phyloP scores from a whole-genome alignment of 192 early-diverging fungal species.

The Backusella westeae region DNA sequence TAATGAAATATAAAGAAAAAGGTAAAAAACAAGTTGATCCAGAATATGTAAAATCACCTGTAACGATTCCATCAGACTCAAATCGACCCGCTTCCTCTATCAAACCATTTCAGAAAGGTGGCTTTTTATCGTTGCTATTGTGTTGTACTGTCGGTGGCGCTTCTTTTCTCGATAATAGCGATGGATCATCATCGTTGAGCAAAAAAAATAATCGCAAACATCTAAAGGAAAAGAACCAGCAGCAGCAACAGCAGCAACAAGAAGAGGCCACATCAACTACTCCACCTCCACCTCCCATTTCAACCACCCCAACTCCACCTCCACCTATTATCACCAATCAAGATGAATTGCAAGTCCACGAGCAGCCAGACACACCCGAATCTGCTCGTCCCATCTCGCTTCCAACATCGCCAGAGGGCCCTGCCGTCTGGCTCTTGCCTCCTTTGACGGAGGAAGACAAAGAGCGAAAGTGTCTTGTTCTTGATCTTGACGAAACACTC shows the following conservation, averaged over 20 bases:
- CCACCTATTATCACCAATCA: neutral
- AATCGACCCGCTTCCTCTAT: constrained; percentile 11
- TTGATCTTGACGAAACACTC: constrained; percentile 97
- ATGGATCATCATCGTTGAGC: constrained; percentile 2
- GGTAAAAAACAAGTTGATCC: constrained; percentile 14
- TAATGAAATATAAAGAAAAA: constrained; percentile 9
- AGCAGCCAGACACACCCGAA: neutral
- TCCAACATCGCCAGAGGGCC: constrained; percentile 2
- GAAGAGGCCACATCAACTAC: neutral
- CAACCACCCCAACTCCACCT: neutral
- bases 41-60: constrained; percentile 16
- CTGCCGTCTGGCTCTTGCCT: constrained; percentile 52
- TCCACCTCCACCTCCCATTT: neutral
- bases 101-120: constrained; percentile 12
- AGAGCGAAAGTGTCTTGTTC: constrained; percentile 88
- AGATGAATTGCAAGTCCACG: neutral
- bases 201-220: neutral
- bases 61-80: constrained; percentile 4
- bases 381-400: constrained; percentile 3
- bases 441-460: constrained; percentile 65
- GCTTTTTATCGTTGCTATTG: constrained; percentile 25
- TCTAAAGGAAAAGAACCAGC: constrained; percentile 3
- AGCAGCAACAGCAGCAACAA: neutral
- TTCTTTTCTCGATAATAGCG: constrained; percentile 18
- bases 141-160: constrained; percentile 20